These are phyloP conservation scores for Lentinus brumalis DNA, from an alignment of 768 basidiomycete species.

Conservation along the genomic window DNA sequence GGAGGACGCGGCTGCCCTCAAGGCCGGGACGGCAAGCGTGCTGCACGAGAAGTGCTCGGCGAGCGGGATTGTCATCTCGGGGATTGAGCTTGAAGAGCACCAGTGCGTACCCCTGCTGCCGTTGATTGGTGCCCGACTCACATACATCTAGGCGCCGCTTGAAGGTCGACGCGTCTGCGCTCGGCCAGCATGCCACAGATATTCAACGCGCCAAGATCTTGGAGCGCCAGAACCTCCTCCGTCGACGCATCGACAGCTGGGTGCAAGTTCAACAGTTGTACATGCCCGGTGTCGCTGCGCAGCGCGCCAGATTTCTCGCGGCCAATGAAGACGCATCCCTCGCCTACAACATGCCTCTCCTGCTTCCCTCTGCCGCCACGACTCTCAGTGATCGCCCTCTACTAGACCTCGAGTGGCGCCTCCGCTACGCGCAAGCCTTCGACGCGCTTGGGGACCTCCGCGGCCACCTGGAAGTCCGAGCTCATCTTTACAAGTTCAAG, in stretches of 20 bases:
- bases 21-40: not conserved
- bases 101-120: not conserved
- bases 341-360: not conserved
- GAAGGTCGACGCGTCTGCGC: not conserved
- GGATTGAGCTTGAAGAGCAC: not conserved
- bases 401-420: not conserved
- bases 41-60: not conserved
- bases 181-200: not conserved
- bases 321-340: not conserved
- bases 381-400: not conserved
- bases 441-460: slow-evolving; percentile 9
- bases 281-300: not conserved
- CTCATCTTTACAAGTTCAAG: slow-evolving; percentile 6
- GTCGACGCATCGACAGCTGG: not conserved
- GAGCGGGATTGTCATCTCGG: not conserved
- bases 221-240: not conserved
- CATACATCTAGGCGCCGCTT: not conserved
- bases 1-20: not conserved
- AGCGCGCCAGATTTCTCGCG: not conserved
- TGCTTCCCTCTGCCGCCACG: slow-evolving; percentile 4
- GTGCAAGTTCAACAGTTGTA: not conserved
- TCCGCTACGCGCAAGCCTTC: slow-evolving; percentile 5
- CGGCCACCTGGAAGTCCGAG: not conserved
- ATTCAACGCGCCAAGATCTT: not conserved
- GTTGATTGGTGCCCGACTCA: no score